Evolutionary conservation across 2,329 filamentous ascomycete genomes (phyloP).

Genomic region (Cryphonectria carpinicola): DNA sequence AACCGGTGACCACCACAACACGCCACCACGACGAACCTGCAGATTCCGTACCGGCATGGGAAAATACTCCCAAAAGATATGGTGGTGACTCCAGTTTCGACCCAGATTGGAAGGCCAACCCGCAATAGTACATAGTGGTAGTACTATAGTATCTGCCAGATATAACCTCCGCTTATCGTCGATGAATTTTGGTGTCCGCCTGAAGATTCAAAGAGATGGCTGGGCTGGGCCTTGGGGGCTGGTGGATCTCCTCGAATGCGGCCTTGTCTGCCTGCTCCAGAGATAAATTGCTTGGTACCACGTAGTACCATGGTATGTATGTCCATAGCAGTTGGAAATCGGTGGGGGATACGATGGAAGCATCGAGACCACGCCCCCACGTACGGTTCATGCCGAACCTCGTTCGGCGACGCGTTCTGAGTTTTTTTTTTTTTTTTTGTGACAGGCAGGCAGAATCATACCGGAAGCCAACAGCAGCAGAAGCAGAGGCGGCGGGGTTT

Average conservation of each 20-base stretch:
- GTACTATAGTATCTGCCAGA: neutral
- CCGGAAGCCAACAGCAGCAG: neutral
- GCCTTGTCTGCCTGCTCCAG: neutral
- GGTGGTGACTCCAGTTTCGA: neutral
- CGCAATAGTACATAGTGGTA: conserved; percentile 15
- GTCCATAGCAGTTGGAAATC: neutral
- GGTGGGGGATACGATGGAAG: neutral
- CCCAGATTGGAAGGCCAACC: conserved; percentile 7
- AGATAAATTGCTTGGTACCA: neutral
- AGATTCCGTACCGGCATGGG: neutral
- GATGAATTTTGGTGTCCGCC: neutral
- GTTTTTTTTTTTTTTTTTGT: neutral
- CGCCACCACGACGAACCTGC: neutral
- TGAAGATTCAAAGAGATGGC: neutral
- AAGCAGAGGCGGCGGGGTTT: neutral
- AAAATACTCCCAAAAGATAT: conserved; percentile 5
- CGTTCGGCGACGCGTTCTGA: neutral
- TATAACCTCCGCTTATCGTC: conserved; percentile 7
- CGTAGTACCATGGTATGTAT: neutral
- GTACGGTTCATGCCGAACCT: conserved; percentile 1
- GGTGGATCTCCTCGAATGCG: neutral
- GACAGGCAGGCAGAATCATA: neutral
- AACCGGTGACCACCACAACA: neutral
- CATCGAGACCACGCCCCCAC: neutral
- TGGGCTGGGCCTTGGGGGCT: neutral